A percentile compares a stretch with the other conserved stretches of the same genome.
Evolutionary conservation across 306 rosid species (phyloP).

Genomic region (Fragaria vesca): DNA sequence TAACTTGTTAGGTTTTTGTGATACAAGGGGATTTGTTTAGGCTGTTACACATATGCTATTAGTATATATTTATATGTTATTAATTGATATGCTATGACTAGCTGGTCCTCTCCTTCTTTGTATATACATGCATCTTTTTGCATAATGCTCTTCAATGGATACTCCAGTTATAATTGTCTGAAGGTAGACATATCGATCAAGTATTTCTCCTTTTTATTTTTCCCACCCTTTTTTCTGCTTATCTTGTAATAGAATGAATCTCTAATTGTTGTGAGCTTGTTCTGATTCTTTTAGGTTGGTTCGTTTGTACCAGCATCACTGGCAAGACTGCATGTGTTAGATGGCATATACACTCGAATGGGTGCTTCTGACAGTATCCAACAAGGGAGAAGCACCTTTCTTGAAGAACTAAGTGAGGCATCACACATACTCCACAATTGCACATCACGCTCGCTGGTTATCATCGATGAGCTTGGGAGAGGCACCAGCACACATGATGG

Average conservation of each 20-base stretch:
- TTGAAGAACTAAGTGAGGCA: constrained; percentile 76
- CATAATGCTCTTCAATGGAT: background rate
- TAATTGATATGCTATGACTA: background rate
- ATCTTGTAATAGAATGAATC: background rate
- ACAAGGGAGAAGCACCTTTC: constrained; percentile 91
- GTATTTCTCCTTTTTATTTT: background rate
- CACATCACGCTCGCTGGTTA: constrained; percentile 65
- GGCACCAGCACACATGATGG: constrained; percentile 98
- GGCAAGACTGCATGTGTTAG: constrained; percentile 75
- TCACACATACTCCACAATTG: constrained; percentile 74
- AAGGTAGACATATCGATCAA: background rate
- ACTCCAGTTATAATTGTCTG: background rate
- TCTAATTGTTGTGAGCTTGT: constrained; percentile 19
- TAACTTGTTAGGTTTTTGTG: background rate
- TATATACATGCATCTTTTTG: background rate
- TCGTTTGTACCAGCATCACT: background rate
- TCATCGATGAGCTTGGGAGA: constrained; percentile 96
- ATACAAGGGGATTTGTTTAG: background rate
- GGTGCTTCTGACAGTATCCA: constrained; percentile 97
- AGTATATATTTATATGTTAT: too few species aligned
- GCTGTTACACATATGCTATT: background rate
- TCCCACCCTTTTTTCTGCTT: too few species aligned
- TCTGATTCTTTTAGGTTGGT: constrained; percentile 73
- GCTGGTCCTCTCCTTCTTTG: constrained; percentile 4
- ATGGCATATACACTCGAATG: constrained; percentile 88